These are phyloP conservation scores for Xeromyces bisporus DNA, from an alignment of 495 filamentous ascomycete species.

Conservation along the genomic window DNA sequence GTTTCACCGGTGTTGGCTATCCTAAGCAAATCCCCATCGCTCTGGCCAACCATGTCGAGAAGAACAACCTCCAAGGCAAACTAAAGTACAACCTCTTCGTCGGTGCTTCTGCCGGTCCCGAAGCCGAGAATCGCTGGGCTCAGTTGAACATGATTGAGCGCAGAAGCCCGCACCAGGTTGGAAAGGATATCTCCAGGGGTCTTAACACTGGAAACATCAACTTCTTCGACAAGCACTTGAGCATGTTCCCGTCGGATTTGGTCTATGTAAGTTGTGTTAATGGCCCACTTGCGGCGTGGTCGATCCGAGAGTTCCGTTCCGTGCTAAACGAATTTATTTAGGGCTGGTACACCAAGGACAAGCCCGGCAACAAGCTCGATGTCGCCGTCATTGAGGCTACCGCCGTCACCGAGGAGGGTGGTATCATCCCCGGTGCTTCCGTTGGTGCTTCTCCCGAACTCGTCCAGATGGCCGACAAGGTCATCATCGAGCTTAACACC, in stretches of 20 bases:
- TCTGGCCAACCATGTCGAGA: slow-evolving; percentile 77
- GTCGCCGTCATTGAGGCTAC: slow-evolving; percentile 76
- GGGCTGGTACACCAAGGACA: slow-evolving; percentile 70
- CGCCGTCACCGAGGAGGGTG: slow-evolving; percentile 83
- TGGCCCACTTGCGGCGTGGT: no score
- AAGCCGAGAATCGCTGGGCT: slow-evolving; percentile 88
- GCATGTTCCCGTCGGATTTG: slow-evolving; percentile 83
- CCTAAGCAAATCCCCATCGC: slow-evolving; percentile 78
- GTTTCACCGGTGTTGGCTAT: slow-evolving; percentile 84
- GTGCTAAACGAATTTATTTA: no score
- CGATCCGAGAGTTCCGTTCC: no score
- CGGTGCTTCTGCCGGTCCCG: slow-evolving; percentile 72
- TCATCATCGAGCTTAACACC: slow-evolving; percentile 91
- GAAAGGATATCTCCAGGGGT: slow-evolving; percentile 78
- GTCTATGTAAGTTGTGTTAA: slow-evolving; percentile 52
- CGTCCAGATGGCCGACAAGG: slow-evolving; percentile 78
- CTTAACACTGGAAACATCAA: slow-evolving; percentile 82
- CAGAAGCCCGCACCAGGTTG: slow-evolving; percentile 73
- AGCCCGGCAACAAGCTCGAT: slow-evolving; percentile 55
- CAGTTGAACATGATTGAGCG: slow-evolving; percentile 76
- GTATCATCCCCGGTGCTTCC: slow-evolving; percentile 75
- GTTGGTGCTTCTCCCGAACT: slow-evolving; percentile 79
- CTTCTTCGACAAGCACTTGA: slow-evolving; percentile 84
- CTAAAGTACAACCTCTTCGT: slow-evolving; percentile 77
- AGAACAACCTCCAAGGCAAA: slow-evolving; percentile 71